phyloP scores from a whole-genome alignment of 306 rosid genomes.

The Cyclanthera cordifolia region DNA sequence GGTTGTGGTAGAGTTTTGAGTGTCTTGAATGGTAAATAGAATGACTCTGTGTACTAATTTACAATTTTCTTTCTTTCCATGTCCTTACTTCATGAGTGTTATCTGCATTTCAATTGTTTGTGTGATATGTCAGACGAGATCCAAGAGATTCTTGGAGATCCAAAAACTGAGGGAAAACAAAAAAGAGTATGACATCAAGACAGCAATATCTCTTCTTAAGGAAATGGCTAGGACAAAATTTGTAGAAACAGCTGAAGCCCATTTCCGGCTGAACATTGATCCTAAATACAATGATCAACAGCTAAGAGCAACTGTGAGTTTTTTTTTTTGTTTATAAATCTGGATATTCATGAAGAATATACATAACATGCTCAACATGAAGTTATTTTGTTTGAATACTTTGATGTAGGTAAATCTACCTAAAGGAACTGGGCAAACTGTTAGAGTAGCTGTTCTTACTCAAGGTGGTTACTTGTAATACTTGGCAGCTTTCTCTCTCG shows the following conservation, averaged over 20 bases:
- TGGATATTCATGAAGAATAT: background rate
- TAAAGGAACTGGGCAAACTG: slow-evolving; percentile 89
- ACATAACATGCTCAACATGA: background rate
- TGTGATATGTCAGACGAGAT: slow-evolving; percentile 44
- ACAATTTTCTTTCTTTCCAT: background rate
- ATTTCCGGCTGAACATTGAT: slow-evolving; percentile 95
- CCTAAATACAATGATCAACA: slow-evolving; percentile 98
- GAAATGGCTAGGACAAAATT: slow-evolving; percentile 57
- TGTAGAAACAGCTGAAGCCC: slow-evolving; percentile 88
- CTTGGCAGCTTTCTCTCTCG: background rate
- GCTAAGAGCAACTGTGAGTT: slow-evolving; percentile 88
- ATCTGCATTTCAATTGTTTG: slow-evolving; percentile 4
- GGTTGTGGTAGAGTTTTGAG: background rate
- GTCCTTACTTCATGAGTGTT: background rate
- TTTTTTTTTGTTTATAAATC: slow-evolving; percentile 18
- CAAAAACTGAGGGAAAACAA: slow-evolving; percentile 78
- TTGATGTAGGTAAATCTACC: slow-evolving; percentile 71
- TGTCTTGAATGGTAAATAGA: background rate
- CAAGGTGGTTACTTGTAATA: slow-evolving; percentile 41
- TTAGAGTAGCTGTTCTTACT: slow-evolving; percentile 92
- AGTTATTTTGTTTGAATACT: background rate
- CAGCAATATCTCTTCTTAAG: slow-evolving; percentile 69
- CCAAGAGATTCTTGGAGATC: slow-evolving; percentile 93
- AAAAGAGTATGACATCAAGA: slow-evolving; percentile 60
- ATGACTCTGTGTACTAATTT: background rate